Conservation (phyloP, 2,329 filamentous ascomycete genomes). For the Sphaerulina populicola region DNA sequence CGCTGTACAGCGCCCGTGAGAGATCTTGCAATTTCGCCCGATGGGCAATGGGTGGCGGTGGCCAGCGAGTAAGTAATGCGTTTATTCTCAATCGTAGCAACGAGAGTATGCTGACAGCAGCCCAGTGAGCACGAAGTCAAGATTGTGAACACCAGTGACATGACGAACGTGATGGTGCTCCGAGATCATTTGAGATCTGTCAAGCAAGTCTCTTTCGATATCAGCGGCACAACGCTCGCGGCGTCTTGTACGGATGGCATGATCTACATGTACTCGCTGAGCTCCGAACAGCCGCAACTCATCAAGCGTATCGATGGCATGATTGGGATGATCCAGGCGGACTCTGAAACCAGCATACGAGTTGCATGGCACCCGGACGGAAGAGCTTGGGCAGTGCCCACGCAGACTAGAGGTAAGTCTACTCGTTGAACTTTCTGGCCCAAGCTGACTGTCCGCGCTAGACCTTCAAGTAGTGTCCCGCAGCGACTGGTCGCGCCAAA, state of each 20-base stretch:
- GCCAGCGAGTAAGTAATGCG: conserved; percentile 66
- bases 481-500: conserved; percentile 80
- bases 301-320: conserved; percentile 78
- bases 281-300: conserved; percentile 67
- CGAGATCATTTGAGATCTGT: conserved; percentile 70
- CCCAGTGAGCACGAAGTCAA: conserved; percentile 75
- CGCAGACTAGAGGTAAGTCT: conserved; percentile 52
- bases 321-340: conserved; percentile 68
- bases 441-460: conserved; percentile 11
- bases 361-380: conserved; percentile 92
- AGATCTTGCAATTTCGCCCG: conserved; percentile 72
- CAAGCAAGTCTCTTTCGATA: conserved; percentile 87
- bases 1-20: conserved; percentile 79
- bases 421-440: not conserved
- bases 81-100: not conserved
- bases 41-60: conserved; percentile 81
- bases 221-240: conserved; percentile 63
- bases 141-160: conserved; percentile 74
- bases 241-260: conserved; percentile 83
- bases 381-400: conserved; percentile 77
- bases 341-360: conserved; percentile 65
- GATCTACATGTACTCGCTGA: conserved; percentile 81
- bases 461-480: conserved; percentile 83
- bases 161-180: conserved; percentile 64
- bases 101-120: conserved; percentile 15